phyloP scores from a whole-genome alignment of 2,329 filamentous ascomycete species.

The Onygena corvina region DNA sequence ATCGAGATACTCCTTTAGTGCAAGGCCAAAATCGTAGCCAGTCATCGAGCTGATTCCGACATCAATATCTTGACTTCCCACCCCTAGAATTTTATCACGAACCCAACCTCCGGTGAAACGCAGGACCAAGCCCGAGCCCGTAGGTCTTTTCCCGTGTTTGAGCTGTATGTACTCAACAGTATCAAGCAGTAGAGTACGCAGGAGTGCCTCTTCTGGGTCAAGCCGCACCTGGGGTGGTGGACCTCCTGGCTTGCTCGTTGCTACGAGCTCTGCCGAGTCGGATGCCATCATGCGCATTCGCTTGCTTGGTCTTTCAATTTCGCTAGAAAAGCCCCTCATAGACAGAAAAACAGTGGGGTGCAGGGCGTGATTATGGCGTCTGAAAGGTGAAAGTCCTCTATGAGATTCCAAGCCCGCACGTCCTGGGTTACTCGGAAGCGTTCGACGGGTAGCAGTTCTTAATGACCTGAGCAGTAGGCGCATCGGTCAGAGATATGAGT shows the following conservation, averaged over 20 bases:
- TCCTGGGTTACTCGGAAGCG: not conserved
- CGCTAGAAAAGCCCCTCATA: not conserved
- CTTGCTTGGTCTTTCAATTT: conserved; percentile 22
- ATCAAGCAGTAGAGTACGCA: conserved; percentile 67
- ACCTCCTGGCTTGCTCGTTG: conserved; percentile 3
- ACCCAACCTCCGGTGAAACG: conserved; percentile 42
- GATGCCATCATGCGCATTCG: conserved; percentile 23
- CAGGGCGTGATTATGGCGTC: not conserved
- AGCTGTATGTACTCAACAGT: conserved; percentile 56
- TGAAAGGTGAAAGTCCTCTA: not conserved
- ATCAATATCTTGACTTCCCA: conserved; percentile 38
- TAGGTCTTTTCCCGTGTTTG: conserved; percentile 30
- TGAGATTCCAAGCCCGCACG: not conserved
- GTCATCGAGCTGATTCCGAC: conserved; percentile 41
- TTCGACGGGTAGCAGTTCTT: not conserved
- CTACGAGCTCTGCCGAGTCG: conserved; percentile 9
- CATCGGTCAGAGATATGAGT: not conserved
- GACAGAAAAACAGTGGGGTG: not conserved
- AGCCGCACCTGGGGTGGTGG: conserved; percentile 41
- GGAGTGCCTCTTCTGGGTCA: conserved; percentile 56
- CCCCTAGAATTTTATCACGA: conserved; percentile 38
- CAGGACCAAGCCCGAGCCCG: conserved; percentile 26
- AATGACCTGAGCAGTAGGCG: not conserved
- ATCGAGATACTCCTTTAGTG: conserved; percentile 34
- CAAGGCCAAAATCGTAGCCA: conserved; percentile 36